phyloP scores from a whole-genome alignment of 352 stramenopile species.

The Thraustochytrium striatum region DNA sequence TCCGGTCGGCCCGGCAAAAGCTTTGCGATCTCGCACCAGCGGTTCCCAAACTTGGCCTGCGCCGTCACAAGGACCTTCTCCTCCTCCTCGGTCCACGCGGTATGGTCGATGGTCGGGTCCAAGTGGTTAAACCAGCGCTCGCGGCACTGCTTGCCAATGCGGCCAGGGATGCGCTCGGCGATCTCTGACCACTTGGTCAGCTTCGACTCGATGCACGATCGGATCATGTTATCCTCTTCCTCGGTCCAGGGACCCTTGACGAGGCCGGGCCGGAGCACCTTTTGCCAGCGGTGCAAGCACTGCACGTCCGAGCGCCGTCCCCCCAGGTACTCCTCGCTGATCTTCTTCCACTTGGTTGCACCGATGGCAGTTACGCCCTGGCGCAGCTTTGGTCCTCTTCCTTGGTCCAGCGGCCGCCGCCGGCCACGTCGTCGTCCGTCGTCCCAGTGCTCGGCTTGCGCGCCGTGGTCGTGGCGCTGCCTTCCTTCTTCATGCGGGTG shows the following conservation, averaged over 20 bases:
- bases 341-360: slow-evolving; percentile 89
- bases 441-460: not conserved
- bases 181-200: slow-evolving; percentile 88
- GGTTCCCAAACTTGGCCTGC: slow-evolving; percentile 82
- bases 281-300: slow-evolving; percentile 92
- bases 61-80: slow-evolving; percentile 85
- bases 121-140: slow-evolving; percentile 83
- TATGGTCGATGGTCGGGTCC: slow-evolving; percentile 83
- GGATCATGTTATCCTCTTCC: slow-evolving; percentile 87
- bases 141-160: slow-evolving; percentile 62
- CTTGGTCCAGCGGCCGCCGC: slow-evolving; percentile 63
- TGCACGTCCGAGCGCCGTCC: slow-evolving; percentile 79
- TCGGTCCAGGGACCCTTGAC: slow-evolving; percentile 91
- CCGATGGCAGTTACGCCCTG: slow-evolving; percentile 78
- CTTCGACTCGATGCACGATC: slow-evolving; percentile 66
- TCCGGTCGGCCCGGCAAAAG: slow-evolving; percentile 86
- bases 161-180: slow-evolving; percentile 70
- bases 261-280: slow-evolving; percentile 83
- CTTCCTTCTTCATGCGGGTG: slow-evolving; percentile 2
- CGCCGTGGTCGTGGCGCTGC: not conserved
- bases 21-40: slow-evolving; percentile 92
- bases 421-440: not conserved
- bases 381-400: slow-evolving; percentile 81
- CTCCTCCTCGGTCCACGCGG: slow-evolving; percentile 88
- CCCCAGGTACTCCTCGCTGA: slow-evolving; percentile 81